Conservation (phyloP, 73 alveolate species). For the Tetrahymena borealis region DNA sequence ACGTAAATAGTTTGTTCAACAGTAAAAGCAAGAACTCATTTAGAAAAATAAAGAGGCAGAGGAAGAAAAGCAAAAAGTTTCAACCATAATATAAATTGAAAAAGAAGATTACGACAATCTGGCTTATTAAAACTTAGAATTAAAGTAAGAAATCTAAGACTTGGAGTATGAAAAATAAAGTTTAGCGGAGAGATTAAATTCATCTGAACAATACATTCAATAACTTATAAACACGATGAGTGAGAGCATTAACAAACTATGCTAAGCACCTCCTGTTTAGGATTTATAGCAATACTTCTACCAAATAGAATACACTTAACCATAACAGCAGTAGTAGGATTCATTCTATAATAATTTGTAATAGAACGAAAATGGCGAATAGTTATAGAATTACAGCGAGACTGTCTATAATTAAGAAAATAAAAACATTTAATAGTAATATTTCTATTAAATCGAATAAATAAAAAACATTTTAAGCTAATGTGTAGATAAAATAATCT, state of each 20-base stretch:
- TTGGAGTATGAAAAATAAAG: neutral
- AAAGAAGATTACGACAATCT: neutral
- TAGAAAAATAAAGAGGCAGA: neutral
- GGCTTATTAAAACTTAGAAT: neutral
- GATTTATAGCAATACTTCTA: neutral
- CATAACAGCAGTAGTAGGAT: no score
- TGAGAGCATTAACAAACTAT: neutral
- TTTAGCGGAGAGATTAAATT: neutral
- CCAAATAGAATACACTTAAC: neutral
- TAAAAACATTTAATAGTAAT: neutral
- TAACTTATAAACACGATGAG: neutral
- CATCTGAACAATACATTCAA: neutral
- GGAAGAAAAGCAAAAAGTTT: neutral
- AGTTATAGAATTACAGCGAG: neutral
- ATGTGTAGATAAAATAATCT: neutral
- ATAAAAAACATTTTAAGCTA: neutral
- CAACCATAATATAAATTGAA: neutral
- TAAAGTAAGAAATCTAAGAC: neutral
- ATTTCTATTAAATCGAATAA: neutral
- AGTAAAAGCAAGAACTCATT: neutral
- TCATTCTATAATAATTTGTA: no score
- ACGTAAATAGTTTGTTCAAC: neutral
- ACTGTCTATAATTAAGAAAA: neutral
- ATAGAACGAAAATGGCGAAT: no score
- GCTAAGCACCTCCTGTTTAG: neutral